Base-by-base conservation (phyloP, 164 flowering plant species). In the Magnolia changhungtana region DNA sequence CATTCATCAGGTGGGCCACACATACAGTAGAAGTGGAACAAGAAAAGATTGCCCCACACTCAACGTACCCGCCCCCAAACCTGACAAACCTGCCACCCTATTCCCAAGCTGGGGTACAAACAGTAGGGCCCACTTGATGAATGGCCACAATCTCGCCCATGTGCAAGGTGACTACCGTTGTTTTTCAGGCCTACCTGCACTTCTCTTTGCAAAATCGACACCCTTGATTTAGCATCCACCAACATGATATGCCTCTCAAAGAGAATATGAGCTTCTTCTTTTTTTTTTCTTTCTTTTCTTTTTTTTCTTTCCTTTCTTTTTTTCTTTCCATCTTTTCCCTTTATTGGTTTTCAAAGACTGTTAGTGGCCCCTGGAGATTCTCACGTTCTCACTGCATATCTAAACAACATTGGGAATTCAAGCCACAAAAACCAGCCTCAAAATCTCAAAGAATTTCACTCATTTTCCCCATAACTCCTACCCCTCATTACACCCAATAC, bases 401-500 rank as follows among this genome's bases (percentile, higher is more conserved):
- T 73, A 73, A 21, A 8, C 3, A 45, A 29, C 27, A 18, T n/a
- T 14, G 16, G 50, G 27, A 67, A 6, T 51, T 8, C 50, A 67
- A 72, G 76, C 75, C 79, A 61, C 74, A 52, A 68, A 52, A 55
- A 11, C 55, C 77, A 29, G 67, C 74, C 78, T 75, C 72, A 75
- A 64, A 50, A 77, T 37, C 70, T 64, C 52, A 71, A 78, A 75
- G 71, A 78, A 78, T 73, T 37, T 55, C 75, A 55, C 23, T 49
- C 63, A 66, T 55, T 69, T 52, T n/a, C 64, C 74, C 51, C 2
- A 18, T 31, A 37, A 37, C 24, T 24, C 50, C 80, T 10, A 20
- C 21, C 45, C 72, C 45, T 76, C 9, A 11, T 31, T 2, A 21
- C 67, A 37, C n/a, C 72, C 8, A 37, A 50, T 72, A 72, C 59